Evolutionary conservation across 2,329 filamentous ascomycete species (phyloP).

Genomic region (Calonectria pseudoturangicola): DNA sequence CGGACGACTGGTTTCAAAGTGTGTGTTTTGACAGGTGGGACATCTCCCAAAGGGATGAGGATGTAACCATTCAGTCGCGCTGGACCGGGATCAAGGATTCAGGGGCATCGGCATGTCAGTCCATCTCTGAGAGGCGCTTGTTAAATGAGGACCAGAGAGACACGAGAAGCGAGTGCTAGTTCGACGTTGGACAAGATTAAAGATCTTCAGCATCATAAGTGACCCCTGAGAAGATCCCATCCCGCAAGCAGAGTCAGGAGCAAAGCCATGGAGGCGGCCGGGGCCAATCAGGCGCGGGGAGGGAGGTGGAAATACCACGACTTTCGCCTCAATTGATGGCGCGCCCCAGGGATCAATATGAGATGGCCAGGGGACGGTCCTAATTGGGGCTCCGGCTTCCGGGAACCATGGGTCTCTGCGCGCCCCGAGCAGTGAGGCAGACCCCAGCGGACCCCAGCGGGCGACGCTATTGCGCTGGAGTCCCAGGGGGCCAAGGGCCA

Average conservation of each 20-base stretch:
- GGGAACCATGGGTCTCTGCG: conserved; percentile 27
- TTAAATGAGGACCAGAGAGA: conserved; percentile 18
- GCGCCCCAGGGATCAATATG: conserved; percentile 27
- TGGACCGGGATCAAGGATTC: conserved; percentile 16
- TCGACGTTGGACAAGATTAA: conserved; percentile 27
- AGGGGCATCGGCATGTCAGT: conserved; percentile 29
- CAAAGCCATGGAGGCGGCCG: neutral
- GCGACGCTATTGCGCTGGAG: neutral
- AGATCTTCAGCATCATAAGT: conserved; percentile 20
- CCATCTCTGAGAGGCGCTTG: conserved; percentile 23
- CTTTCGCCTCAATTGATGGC: conserved; percentile 2
- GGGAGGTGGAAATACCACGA: conserved; percentile 8
- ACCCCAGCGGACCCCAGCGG: conserved; percentile 7
- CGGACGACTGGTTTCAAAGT: conserved; percentile 29
- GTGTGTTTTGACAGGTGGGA: conserved; percentile 22
- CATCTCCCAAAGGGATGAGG: conserved; percentile 8
- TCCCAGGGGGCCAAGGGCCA: conserved; percentile 1
- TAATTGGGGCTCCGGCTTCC: conserved; percentile 28
- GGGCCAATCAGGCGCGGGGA: neutral
- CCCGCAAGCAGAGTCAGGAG: conserved; percentile 20
- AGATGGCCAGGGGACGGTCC: conserved; percentile 29
- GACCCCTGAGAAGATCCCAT: conserved; percentile 26
- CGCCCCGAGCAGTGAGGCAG: conserved; percentile 7
- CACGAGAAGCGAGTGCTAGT: conserved; percentile 25
- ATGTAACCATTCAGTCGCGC: conserved; percentile 35